Percentiles rank a stretch among this genome's conserved stretches.
These are phyloP conservation scores for Xenoacremonium recifei DNA, from an alignment of 2,329 filamentous ascomycete genomes.

Conservation along the genomic window DNA sequence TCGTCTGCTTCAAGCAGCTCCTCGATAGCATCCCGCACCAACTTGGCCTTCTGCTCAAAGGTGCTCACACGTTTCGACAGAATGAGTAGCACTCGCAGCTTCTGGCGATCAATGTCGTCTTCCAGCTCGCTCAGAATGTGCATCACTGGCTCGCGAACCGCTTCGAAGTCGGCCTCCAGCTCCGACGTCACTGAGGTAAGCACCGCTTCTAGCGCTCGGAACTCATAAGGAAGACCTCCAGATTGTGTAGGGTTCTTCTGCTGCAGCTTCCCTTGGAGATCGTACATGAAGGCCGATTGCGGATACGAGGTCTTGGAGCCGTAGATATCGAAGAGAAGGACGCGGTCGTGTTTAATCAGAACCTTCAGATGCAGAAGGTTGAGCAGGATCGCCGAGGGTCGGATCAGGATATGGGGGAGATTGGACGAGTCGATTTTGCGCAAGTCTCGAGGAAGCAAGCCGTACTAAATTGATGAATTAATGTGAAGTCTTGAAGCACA, in stretches of 20 bases:
- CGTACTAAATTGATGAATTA: too few relatives aligned
- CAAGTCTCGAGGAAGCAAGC: conserved; percentile 87
- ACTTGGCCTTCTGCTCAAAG: conserved; percentile 93
- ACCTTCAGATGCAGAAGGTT: conserved; percentile 96
- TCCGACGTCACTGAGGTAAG: conserved; percentile 90
- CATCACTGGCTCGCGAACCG: conserved; percentile 88
- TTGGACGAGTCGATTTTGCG: conserved; percentile 97
- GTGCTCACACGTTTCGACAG: conserved; percentile 94
- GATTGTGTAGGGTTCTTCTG: conserved; percentile 65
- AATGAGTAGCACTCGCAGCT: conserved; percentile 85
- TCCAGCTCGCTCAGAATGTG: conserved; percentile 86
- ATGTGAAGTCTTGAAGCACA: too few relatives aligned
- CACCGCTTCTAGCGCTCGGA: conserved; percentile 91
- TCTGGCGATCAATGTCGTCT: conserved; percentile 94
- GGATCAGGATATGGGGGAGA: conserved; percentile 90
- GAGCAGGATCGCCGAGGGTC: conserved; percentile 88
- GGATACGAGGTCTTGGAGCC: conserved; percentile 93
- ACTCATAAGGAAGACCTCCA: conserved; percentile 83
- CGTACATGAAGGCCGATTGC: conserved; percentile 97
- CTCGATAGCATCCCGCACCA: conserved; percentile 92
- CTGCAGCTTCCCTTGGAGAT: conserved; percentile 86
- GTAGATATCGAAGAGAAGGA: conserved; percentile 94
- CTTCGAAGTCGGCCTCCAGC: conserved; percentile 91
- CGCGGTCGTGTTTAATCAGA: conserved; percentile 90
- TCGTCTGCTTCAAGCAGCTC: conserved; percentile 96